Base-by-base conservation (phyloP, 2,329 filamentous ascomycete genomes). In the Stagonosporopsis cucurbitacearum region DNA sequence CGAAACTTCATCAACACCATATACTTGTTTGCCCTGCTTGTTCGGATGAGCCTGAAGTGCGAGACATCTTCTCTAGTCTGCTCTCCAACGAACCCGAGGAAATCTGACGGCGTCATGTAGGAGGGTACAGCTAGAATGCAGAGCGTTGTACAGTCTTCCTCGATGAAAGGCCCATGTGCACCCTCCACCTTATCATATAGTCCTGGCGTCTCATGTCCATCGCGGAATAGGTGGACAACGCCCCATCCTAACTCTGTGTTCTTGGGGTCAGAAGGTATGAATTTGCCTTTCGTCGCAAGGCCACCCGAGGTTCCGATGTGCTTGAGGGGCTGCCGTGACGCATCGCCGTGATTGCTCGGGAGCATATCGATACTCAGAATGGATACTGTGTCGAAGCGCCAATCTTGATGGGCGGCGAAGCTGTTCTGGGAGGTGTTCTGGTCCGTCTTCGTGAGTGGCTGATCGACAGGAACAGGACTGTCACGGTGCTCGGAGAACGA, bases 1-100 rank as follows among this genome's bases (percentile, higher is more conserved):
- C 91, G 85, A 72, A 98, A 97, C 78, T 96, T 97, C 85, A 99
- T 90, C 58, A 99, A 81, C 23, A 96, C 94, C 82, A 99, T 90
- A 78, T 98, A 98, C 59, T 93, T 86, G 75, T 96, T 97, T 74
- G 92, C 88, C 60, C 88, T 84, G 50, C 89, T 90, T 1, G 95
- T 98, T 81, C 92, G 88, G 52, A 99, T 90, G 86, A 99, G 92
- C 49, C 95, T 84, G 72, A 96, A 96, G 78, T 99, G 95, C 66
- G 89, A 95, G 55, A 99, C 91, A 57, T 93, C 85, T 54, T 90
- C 86, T 72, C 90, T 86, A 74, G 94, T 96, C 70, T 87, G 87
- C 72, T 96, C 91, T 3, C 95, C 95, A 6, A 98, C 86, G 67
- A 96, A 98, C 0, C 92, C 93, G 61, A 98, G 78, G 56, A 99